phyloP scores from a whole-genome alignment of 345 rosid genomes.

The Xanthoceras sorbifolium region DNA sequence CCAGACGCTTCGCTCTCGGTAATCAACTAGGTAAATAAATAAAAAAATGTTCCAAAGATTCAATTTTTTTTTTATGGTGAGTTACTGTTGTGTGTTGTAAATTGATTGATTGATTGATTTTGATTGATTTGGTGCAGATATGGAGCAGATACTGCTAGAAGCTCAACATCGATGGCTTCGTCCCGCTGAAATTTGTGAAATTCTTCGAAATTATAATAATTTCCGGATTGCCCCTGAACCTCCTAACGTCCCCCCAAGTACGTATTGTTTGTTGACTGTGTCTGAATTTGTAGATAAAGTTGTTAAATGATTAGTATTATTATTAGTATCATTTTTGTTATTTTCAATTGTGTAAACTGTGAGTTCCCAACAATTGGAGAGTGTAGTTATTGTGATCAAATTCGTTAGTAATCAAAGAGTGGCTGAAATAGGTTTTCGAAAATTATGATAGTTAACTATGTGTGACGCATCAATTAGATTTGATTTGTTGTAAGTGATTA shows the following conservation, averaged over 20 bases:
- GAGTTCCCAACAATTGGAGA: too few relatives aligned
- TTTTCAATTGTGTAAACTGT: too few relatives aligned
- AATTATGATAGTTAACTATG: too few relatives aligned
- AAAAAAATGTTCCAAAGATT: not conserved
- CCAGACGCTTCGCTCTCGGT: conserved; percentile 35
- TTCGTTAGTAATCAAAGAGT: not conserved
- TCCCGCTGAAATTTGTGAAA: conserved; percentile 93
- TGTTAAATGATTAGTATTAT: too few relatives aligned
- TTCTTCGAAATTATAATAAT: conserved; percentile 58
- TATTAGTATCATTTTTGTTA: too few relatives aligned
- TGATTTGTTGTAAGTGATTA: too few relatives aligned
- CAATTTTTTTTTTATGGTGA: not conserved
- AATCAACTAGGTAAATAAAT: conserved; percentile 50
- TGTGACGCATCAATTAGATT: too few relatives aligned
- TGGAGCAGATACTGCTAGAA: conserved; percentile 73
- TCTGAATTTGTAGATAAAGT: not conserved
- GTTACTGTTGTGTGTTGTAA: too few relatives aligned
- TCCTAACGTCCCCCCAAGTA: conserved; percentile 72
- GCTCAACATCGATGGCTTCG: conserved; percentile 94
- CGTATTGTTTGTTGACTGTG: conserved; percentile 25
- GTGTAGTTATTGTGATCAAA: not conserved
- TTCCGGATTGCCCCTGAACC: conserved; percentile 81
- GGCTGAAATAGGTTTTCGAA: not conserved
- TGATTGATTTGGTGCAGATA: conserved; percentile 50
- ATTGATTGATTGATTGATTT: not conserved